Base-by-base conservation (phyloP, 768 basidiomycete genomes). In the Suillus variegatus region DNA sequence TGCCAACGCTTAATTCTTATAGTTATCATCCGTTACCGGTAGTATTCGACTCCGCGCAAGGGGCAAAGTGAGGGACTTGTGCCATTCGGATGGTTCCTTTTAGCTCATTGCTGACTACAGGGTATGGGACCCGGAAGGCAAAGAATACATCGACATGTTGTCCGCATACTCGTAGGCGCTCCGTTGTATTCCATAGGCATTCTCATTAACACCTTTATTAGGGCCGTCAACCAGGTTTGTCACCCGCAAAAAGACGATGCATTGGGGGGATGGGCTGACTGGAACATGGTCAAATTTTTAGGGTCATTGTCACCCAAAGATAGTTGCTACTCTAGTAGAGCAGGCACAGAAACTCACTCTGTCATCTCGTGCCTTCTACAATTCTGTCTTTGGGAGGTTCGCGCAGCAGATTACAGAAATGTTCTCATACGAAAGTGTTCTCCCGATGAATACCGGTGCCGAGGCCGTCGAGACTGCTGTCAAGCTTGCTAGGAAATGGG, bases 401-500 rank as follows among this genome's bases (percentile, higher is more conserved):
- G 94, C 95, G 1, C 84, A 92, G 80, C 85, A 88, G 76, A 82
- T 98, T 65, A 94, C 91, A 1, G 80, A 86, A 65, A 86, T 92
- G 79, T 95, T 97, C 73, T 90, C 90, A 14, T 98, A 92, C 76
- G 96, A 97, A 67, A 95, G 95, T 89, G 94, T 97, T 2, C 82
- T 99, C 10, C 96, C 97, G 28, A 97, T 99, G 95, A 99, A 99
- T 84, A 99, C 97, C 1, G 97, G 97, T 55, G 95, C 95, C 1
- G 97, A 99, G 74, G 97, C 97, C 9, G 97, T 99, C 63, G 97
- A 99, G 81, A 97, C 96, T 0, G 88, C 90, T n/a, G 78, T 99
- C 75, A 99, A 99, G 84, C 84, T 99, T 20, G 90, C 97, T 0
- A 81, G 97, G 70, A 98, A 98, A 81, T 99, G 97, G 97, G 97